These are phyloP conservation scores for Neurospora sp. DNA, from an alignment of 2,329 filamentous ascomycete genomes.

Conservation along the genomic window DNA sequence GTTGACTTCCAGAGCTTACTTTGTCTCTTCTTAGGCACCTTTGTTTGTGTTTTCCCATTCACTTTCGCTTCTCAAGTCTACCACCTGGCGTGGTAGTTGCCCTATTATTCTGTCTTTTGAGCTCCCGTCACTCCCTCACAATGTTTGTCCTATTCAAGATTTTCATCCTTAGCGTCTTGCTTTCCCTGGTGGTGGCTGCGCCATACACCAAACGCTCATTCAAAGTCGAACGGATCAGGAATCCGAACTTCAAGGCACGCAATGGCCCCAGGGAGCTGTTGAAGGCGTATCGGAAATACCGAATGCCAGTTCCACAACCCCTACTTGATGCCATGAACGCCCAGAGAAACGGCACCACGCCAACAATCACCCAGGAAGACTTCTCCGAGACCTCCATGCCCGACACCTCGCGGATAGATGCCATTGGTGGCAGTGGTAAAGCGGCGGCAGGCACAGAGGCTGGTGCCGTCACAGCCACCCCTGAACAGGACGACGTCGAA, in stretches of 20 bases:
- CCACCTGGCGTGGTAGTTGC: constrained; percentile 8
- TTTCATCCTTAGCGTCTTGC: constrained; percentile 35
- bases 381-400: not conserved
- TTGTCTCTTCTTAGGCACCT: not conserved
- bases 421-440: not conserved
- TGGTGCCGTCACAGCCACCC: constrained; percentile 49
- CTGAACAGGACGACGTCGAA: constrained; percentile 55
- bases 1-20: not conserved
- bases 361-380: not conserved
- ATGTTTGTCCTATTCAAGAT: constrained; percentile 11
- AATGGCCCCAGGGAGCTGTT: constrained; percentile 52
- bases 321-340: constrained; percentile 28
- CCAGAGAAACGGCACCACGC: constrained; percentile 13
- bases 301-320: constrained; percentile 38
- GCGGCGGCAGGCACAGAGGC: constrained; percentile 5
- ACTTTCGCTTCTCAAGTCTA: not conserved
- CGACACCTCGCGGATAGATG: not conserved
- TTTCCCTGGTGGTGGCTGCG: constrained; percentile 35
- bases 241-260: constrained; percentile 40
- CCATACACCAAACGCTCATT: constrained; percentile 45
- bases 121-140: constrained; percentile 5
- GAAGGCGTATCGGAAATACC: constrained; percentile 60
- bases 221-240: constrained; percentile 47
- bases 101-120: constrained; percentile 2
- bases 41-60: not conserved